Conservation (phyloP, 352 stramenopile species). For the Aphanomyces astaci region DNA sequence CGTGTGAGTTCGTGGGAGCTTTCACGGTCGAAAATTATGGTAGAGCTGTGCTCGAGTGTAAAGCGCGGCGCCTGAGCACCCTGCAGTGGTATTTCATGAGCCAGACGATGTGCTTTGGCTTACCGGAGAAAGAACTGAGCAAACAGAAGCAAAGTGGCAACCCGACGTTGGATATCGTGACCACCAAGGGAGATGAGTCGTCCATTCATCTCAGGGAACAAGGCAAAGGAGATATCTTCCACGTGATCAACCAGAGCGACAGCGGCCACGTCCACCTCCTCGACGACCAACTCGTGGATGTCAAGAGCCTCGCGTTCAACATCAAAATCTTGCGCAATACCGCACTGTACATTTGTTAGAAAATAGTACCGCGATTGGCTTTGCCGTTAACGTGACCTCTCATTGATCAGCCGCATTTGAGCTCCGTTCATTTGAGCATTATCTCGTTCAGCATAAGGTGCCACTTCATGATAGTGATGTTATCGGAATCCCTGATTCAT, state of each 20-base stretch:
- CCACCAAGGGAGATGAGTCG: not conserved
- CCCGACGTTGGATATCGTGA: not conserved
- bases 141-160: not conserved
- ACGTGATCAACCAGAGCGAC: slow-evolving; percentile 6
- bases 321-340: slow-evolving; percentile 19
- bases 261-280: slow-evolving; percentile 16
- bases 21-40: not conserved
- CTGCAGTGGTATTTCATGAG: slow-evolving; percentile 22
- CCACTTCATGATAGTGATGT: too few relatives aligned
- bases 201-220: not conserved
- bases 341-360: not conserved
- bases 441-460: too few relatives aligned
- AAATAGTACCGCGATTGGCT: not conserved
- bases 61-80: slow-evolving; percentile 8
- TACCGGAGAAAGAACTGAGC: slow-evolving; percentile 13
- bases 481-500: too few relatives aligned
- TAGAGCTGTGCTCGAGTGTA: not conserved
- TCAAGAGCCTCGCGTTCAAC: slow-evolving; percentile 19
- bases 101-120: slow-evolving; percentile 8
- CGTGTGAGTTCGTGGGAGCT: not conserved
- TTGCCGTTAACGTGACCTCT: not conserved
- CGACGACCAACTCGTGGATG: slow-evolving; percentile 15
- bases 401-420: not conserved
- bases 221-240: not conserved
- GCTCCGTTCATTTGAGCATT: not conserved